A percentile compares a stretch with the other conserved stretches of the same genome.
Evolutionary conservation across 108 stramenopile species (phyloP).

Genomic region (Epithemia pelagica): DNA sequence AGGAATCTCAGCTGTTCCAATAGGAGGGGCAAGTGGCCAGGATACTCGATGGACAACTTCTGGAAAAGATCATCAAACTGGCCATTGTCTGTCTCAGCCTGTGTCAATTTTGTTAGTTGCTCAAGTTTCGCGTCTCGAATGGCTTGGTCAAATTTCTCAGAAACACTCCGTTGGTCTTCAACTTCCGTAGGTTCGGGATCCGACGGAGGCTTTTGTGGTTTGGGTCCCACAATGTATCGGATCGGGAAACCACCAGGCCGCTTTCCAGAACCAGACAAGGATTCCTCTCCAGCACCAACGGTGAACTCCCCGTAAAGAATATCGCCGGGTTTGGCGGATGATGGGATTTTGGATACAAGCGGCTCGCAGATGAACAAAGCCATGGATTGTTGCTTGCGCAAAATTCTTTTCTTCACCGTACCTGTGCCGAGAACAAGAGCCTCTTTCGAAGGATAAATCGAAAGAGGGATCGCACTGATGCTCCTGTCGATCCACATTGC

Average conservation of each 20-base stretch:
- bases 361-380: conserved; percentile 36
- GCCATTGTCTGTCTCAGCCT: conserved; percentile 20
- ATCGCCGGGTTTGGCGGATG: conserved; percentile 34
- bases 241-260: conserved; percentile 40
- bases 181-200: conserved; percentile 16
- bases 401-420: conserved; percentile 24
- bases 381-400: conserved; percentile 24
- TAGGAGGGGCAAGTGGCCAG: conserved; percentile 26
- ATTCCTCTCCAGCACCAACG: conserved; percentile 17
- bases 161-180: conserved; percentile 36
- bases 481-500: conserved; percentile 37
- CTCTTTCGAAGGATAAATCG: conserved; percentile 28
- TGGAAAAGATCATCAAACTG: conserved; percentile 26
- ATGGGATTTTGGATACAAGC: conserved; percentile 22
- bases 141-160: conserved; percentile 41
- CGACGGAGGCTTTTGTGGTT: conserved; percentile 16
- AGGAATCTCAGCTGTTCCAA: conserved; percentile 26
- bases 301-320: conserved; percentile 23
- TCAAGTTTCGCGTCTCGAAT: conserved; percentile 30
- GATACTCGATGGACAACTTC: conserved; percentile 18
- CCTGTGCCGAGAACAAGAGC: conserved; percentile 20
- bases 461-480: conserved; percentile 31
- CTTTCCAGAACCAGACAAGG: conserved; percentile 37
- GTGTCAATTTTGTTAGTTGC: conserved; percentile 30
- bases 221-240: conserved; percentile 26